Evolutionary conservation across 192 early-diverging fungal species (phyloP), one percentile per base, ranked within the genome.

Genomic region (Geosiphon pyriformis): DNA sequence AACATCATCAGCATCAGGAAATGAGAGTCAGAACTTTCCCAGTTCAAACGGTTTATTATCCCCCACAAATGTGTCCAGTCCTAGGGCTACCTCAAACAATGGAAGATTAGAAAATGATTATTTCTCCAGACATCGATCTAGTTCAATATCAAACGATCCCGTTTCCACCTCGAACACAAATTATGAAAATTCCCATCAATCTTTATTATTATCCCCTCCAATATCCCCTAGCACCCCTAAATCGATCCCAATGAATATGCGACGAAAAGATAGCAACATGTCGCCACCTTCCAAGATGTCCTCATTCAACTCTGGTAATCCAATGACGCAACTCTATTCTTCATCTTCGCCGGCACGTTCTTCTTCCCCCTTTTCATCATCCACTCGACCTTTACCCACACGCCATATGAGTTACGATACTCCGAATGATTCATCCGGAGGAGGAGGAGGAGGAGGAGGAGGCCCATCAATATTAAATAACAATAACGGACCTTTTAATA

Each of bases 41-140:
- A 12, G 1, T 2, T 20, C 23, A 12, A 29, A 34, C 34, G 64
- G 64, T 4, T 25, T 65, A 37, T 42, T 65, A 26, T 55, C 64
- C 6, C 64, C 64, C 3, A 52, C 50, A 12, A 49, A 35, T 50
- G 52, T 65, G 33, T n/a, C 26, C 26, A 48, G 27, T 65, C 15
- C 37, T 10, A 6, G 37, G 15, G 6, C 15, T 10, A 42, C 6
- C 15, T 10, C 6, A 10, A 10, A 6, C 18, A 32, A 32, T 8
- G 15, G 17, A 54, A 65, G 64, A 65, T 20, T 30, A 62, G 64
- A 65, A 35, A 55, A 51, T 42, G 64, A 51, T 15, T 65, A 65
- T 35, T 65, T 65, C 25, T 34, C 64, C 25, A 15, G 25, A 15
- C 26, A 65, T 34, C 25, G 31, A 31, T n/a, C n/a, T n/a, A n/a